Evolutionary conservation across 2,329 filamentous ascomycete species (phyloP), one percentile per base, ranked within the genome.

Genomic region (Calonectria leucothoes): DNA sequence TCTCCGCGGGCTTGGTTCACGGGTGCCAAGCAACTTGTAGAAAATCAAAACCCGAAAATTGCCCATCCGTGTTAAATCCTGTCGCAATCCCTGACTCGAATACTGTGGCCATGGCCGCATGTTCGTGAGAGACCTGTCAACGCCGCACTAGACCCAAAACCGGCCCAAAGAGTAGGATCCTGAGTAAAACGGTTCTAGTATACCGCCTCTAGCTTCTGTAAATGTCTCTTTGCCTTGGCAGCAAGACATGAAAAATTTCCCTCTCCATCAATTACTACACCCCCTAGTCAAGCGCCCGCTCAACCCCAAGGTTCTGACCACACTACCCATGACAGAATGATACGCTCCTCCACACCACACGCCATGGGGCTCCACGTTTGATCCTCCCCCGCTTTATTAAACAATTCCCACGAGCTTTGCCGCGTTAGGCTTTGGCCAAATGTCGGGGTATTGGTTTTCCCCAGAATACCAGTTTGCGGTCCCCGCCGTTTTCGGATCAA

Each of bases 1-100:
- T 27, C 5, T 31, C 29, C 33, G 23, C 39, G 17, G 31, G 20
- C n/a, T 17, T 25, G 35, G 45, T 48, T 49, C 27, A 8, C 20
- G 33, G 33, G n/a, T 25, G 31, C 39, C 20, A 15, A 52, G 45
- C 25, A 20, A n/a, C 25, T 51, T 45, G 20, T 20, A 42, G 52
- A 67, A 67, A 71, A 71, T 63, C 69, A 71, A 71, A 71, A 67
- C 27, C 12, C 29, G 17, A 48, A 25, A 31, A 39, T n/a, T 25
- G 25, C n/a, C 63, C 23, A 48, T 31, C 31, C 29, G 55, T 66
- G 37, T 8, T 29, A 68, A 68, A 31, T 42, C 27, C 14, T 57
- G 48, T 33, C 48, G 17, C 11, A 31, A 66, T 66, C 61, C 69
- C 25, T 37, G 33, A 39, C 25, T 37, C 27, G 33, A 37, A 51